phyloP scores from a whole-genome alignment of 805 yeast genomes.

The Hanseniaspora valbyensis region DNA sequence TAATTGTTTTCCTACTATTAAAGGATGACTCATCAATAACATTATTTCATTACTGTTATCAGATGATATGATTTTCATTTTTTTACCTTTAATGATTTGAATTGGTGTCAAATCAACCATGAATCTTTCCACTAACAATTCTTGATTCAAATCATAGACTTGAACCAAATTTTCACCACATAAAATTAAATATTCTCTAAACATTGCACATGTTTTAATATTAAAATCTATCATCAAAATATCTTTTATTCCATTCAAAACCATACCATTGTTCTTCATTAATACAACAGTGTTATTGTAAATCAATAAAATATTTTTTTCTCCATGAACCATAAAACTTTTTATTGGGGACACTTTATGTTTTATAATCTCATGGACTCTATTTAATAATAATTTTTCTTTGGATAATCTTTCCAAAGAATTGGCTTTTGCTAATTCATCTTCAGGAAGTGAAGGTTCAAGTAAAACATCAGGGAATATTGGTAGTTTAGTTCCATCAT shows the following conservation, averaged over 20 bases:
- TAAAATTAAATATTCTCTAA: slow-evolving; percentile 40
- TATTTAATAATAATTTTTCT: slow-evolving; percentile 28
- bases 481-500: slow-evolving; percentile 42
- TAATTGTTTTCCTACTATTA: slow-evolving; percentile 49
- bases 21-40: slow-evolving; percentile 54
- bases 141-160: slow-evolving; percentile 46
- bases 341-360: slow-evolving; percentile 42
- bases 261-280: slow-evolving; percentile 47
- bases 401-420: slow-evolving; percentile 22
- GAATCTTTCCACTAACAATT: slow-evolving; percentile 31
- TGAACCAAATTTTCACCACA: slow-evolving; percentile 61
- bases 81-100: slow-evolving; percentile 66
- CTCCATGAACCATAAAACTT: slow-evolving; percentile 48
- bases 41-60: slow-evolving; percentile 31
- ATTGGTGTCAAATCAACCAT: slow-evolving; percentile 35
- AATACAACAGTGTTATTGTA: slow-evolving; percentile 63
- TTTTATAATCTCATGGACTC: slow-evolving; percentile 32
- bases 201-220: slow-evolving; percentile 34
- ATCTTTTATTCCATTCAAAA: slow-evolving; percentile 33
- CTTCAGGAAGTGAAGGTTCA: slow-evolving; percentile 4
- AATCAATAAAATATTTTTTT: slow-evolving; percentile 46
- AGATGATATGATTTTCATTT: slow-evolving; percentile 38
- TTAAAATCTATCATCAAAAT: slow-evolving; percentile 35
- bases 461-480: slow-evolving; percentile 42
- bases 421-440: background rate